Conservation (phyloP, 306 rosid species). For the Castanea sativa region DNA sequence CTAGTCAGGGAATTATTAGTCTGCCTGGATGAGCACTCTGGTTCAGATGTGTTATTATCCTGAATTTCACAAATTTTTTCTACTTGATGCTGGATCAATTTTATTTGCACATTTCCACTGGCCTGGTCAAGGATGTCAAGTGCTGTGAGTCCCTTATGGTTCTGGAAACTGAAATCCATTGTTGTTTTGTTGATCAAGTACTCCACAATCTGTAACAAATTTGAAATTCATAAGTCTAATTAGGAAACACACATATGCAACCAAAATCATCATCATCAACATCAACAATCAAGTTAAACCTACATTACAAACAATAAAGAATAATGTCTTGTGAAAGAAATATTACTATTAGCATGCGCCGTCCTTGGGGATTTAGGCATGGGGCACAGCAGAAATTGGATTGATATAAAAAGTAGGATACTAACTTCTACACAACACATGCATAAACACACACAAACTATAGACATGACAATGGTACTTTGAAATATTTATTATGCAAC, state of each 20-base stretch:
- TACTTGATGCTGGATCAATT: conserved; percentile 23
- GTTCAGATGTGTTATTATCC: conserved; percentile 27
- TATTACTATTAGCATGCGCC: not conserved
- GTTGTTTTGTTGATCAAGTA: conserved; percentile 52
- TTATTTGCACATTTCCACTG: conserved; percentile 27
- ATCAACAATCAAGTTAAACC: not conserved
- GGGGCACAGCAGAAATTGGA: too few species aligned
- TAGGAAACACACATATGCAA: not conserved
- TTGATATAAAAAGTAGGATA: too few species aligned
- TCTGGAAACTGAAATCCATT: conserved; percentile 46
- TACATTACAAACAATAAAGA: not conserved
- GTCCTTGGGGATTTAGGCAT: not conserved
- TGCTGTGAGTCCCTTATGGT: conserved; percentile 49
- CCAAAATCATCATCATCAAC: not conserved
- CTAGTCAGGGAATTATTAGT: conserved; percentile 11
- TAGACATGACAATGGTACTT: too few species aligned
- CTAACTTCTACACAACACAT: too few species aligned
- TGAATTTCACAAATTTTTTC: conserved; percentile 6
- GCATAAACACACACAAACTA: too few species aligned
- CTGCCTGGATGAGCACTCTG: conserved; percentile 5
- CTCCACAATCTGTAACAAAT: conserved; percentile 56
- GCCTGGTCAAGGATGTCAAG: conserved; percentile 52
- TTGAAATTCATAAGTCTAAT: not conserved
- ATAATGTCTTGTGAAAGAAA: not conserved
- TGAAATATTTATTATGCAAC: too few species aligned